Conservation (phyloP, 1,139 yeast species). For the Taiozyma sp. region DNA sequence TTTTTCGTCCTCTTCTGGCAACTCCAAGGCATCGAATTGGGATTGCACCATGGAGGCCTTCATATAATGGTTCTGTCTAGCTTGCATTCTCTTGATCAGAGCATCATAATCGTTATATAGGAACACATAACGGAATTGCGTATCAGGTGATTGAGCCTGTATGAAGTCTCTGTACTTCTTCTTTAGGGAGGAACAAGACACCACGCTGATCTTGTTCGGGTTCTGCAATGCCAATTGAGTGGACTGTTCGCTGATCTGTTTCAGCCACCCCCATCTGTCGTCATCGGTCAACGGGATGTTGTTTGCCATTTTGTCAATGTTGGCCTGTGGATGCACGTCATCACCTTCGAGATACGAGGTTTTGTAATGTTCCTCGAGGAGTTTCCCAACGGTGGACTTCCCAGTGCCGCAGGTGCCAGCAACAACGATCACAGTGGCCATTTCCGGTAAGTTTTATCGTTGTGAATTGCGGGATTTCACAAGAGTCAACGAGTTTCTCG, state of each 20-base stretch:
- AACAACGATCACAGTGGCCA: conserved; percentile 33
- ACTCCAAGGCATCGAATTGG: conserved; percentile 70
- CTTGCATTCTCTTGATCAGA: conserved; percentile 52
- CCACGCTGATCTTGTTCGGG: conserved; percentile 39
- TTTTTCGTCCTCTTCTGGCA: conserved; percentile 45
- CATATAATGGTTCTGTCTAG: conserved; percentile 79
- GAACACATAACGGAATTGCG: conserved; percentile 59
- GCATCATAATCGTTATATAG: conserved; percentile 61
- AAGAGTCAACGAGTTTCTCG: background rate
- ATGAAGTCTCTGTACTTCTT: conserved; percentile 63
- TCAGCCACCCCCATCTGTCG: conserved; percentile 90
- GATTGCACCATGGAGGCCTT: conserved; percentile 77
- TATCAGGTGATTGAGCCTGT: conserved; percentile 29
- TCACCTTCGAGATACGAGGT: conserved; percentile 84
- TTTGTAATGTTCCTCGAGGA: conserved; percentile 38
- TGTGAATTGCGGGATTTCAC: too few relatives aligned
- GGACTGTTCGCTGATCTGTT: conserved; percentile 40
- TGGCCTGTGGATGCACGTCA: conserved; percentile 63
- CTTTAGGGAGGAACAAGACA: conserved; percentile 85
- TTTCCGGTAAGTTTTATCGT: background rate
- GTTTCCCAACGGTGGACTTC: conserved; percentile 72
- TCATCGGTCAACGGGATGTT: conserved; percentile 83
- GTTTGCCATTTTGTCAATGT: conserved; percentile 74
- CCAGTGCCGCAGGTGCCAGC: conserved; percentile 98
- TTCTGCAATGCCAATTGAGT: conserved; percentile 31